Evolutionary conservation across 2,329 filamentous ascomycete species (phyloP), one percentile per base, ranked within the genome.

Genomic region (Penicillium sp.): DNA sequence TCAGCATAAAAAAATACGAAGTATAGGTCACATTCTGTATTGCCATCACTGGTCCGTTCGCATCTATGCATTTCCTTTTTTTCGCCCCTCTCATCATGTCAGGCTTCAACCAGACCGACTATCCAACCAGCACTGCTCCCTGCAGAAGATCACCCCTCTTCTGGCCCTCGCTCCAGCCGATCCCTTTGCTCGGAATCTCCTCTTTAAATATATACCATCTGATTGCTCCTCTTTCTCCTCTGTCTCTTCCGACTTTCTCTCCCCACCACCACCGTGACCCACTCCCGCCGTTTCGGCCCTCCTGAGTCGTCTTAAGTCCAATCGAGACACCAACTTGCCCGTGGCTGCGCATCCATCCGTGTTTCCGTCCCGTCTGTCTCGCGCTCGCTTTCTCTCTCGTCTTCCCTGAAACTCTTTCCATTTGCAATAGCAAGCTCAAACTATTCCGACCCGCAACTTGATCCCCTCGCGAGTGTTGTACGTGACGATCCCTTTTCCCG

Each of bases 271-370:
- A 37, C 28, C 38, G 37, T 35, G 66, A 63, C 67, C 64, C 65
- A 66, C 64, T 60, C 38, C 14, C 39, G 47, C 63, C 57, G 61
- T 63, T 66, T 67, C 52, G 62, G 54, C 56, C 54, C 64, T 64
- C 52, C 61, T 64, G 14, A 63, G 59, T 67, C 61, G 55, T 38
- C 60, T 57, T 57, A 41, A 52, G 42, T 58, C 43, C 34, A 53
- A 55, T 52, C 17, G 28, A 35, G 31, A 47, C 3, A 31, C 51
- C 38, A 11, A 34, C 31, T 38, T 34, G 39, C 8, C 53, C 47
- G 57, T 53, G 62, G 42, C 57, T 55, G 55, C 52, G 58, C 45
- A 42, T 47, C 20, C 45, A 42, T 47, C 20, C 12, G 37, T 49
- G 57, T 63, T 60, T 63, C 55, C 60, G 43, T 61, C 49, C 53